Base-by-base conservation (phyloP, 1,284 basidiomycete genomes). In the Cryptococcus sp. region DNA sequence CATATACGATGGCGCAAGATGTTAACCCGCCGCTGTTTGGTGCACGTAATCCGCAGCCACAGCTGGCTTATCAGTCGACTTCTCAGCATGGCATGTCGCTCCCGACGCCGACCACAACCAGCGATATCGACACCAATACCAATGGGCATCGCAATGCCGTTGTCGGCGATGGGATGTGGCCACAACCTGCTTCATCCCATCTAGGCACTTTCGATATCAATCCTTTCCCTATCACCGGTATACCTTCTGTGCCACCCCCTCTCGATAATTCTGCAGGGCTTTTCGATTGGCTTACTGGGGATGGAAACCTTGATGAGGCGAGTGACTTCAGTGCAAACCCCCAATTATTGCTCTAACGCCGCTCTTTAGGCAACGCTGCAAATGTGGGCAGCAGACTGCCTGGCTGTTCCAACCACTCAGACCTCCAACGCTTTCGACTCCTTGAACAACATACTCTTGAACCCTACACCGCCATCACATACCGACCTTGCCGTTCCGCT, bases 381-480 rank as follows among this genome's bases (percentile, higher is more conserved):
- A 50, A 56, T 65, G 8, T 67, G 65, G 64, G 69, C 69, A 11
- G 67, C 65, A n/a, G 69, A 67, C 50, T 69, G 67, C 50, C 59
- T 71, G 11, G 56, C 64, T 6, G 55, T 62, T 3, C 53, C 61
- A 5, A 56, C 55, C 7, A 55, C 58, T 5, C 60, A 61, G 39
- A 54, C 53, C 5, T 51, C 51, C 51, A 62, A 66, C 47, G 59
- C 64, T 13, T 64, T 63, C 39, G 62, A 66, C 23, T 63, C 66
- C 16, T 63, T 68, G 25, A 61, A 61, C 26, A 57, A 38, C 46
- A 52, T 59, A 22, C 52, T 61, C 1, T 40, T 61, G 5, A 55
- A 61, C 20, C 55, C 51, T 15, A 57, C 52, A 5, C 55, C 59
- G 10, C 55, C 59, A 22, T 51, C 57, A 8, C 40, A 15, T 22